A percentile compares a stretch with the other conserved stretches of the same genome.
These are phyloP conservation scores for Axilococcus clingmanii DNA, from an alignment of 139 green algal species.

Conservation along the genomic window DNA sequence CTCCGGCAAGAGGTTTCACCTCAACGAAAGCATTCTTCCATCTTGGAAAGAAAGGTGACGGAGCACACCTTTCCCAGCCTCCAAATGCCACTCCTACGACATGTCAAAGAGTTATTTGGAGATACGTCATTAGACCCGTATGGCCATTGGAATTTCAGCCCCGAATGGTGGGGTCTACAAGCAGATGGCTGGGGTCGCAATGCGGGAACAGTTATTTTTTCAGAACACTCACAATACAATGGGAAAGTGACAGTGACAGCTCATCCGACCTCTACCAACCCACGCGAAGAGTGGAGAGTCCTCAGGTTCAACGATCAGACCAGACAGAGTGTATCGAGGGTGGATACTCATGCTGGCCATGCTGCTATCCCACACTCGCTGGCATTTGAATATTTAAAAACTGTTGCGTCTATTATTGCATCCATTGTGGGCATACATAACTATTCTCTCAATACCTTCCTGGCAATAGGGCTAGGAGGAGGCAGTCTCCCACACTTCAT, in stretches of 20 bases:
- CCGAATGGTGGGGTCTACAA: conserved; percentile 52
- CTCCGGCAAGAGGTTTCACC: no score
- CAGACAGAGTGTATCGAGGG: conserved; percentile 36
- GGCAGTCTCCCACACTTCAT: conserved; percentile 50
- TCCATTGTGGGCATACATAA: conserved; percentile 10
- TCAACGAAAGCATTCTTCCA: no score
- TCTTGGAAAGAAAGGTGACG: no score
- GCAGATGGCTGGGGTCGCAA: conserved; percentile 35
- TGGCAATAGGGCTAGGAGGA: conserved; percentile 50
- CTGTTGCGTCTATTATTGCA: conserved; percentile 24
- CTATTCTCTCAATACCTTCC: conserved; percentile 4
- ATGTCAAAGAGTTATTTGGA: conserved; percentile 11
- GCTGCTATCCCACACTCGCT: conserved; percentile 36
- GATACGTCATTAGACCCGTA: conserved; percentile 23
- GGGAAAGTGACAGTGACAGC: conserved; percentile 34
- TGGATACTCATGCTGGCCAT: conserved; percentile 4
- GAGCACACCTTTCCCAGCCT: no score
- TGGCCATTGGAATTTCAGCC: conserved; percentile 38
- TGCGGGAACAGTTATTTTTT: conserved; percentile 26
- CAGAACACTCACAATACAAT: conserved; percentile 20
- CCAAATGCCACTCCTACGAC: no score
- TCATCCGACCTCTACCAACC: conserved; percentile 10
- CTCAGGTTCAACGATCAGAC: conserved; percentile 52
- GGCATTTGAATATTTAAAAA: conserved; percentile 47
- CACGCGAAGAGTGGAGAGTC: conserved; percentile 41